These are phyloP conservation scores for Alternaria tenuissima DNA, from an alignment of 2,329 filamentous ascomycete genomes.

Conservation along the genomic window DNA sequence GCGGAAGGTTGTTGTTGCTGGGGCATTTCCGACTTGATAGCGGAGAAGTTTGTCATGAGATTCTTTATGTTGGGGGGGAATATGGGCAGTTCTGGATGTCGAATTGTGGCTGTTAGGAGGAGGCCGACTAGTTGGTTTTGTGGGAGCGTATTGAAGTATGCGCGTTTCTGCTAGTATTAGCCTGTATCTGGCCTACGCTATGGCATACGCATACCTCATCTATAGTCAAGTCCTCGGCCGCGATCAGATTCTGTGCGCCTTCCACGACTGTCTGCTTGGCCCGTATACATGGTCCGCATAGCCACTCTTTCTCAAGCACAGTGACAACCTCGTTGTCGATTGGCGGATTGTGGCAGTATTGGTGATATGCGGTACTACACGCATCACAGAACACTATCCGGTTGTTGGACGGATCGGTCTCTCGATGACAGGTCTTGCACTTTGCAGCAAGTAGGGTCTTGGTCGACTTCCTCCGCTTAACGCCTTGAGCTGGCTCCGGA, in stretches of 20 bases:
- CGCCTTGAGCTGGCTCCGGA: constrained; percentile 56
- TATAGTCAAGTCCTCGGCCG: constrained; percentile 50
- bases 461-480: constrained; percentile 67
- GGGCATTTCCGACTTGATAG: constrained; percentile 16
- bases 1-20: constrained; percentile 6
- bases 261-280: constrained; percentile 41
- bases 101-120: constrained; percentile 67
- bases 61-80: constrained; percentile 58
- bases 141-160: constrained; percentile 69
- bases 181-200: neutral
- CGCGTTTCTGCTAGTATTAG: constrained; percentile 60
- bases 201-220: constrained; percentile 50
- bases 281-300: constrained; percentile 68
- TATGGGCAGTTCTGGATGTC: constrained; percentile 71
- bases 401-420: constrained; percentile 75
- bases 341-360: constrained; percentile 79
- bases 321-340: constrained; percentile 75
- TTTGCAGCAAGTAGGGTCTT: constrained; percentile 61
- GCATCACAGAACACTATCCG: constrained; percentile 87
- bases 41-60: constrained; percentile 31
- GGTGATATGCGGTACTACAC: constrained; percentile 82
- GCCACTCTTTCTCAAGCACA: constrained; percentile 74
- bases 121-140: constrained; percentile 70
- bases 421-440: constrained; percentile 76
- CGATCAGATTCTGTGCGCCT: constrained; percentile 50